These are phyloP conservation scores for Botryotinia globosa DNA, from an alignment of 2,329 filamentous ascomycete genomes.

Conservation along the genomic window DNA sequence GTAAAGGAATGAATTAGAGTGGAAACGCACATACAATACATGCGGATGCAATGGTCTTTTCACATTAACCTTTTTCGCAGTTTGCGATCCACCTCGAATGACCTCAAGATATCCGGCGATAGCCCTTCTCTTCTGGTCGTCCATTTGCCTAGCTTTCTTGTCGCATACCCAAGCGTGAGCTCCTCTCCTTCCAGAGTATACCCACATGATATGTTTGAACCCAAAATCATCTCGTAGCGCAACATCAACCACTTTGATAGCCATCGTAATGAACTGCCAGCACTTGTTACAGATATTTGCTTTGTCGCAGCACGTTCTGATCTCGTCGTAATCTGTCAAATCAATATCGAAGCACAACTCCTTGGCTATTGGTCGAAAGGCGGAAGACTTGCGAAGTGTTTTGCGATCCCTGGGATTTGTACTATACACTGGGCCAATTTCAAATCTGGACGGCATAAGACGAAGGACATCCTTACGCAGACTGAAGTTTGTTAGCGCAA, in stretches of 20 bases:
- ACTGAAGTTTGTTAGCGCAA: slow-evolving; percentile 43
- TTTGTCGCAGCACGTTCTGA: slow-evolving; percentile 90
- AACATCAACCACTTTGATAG: slow-evolving; percentile 86
- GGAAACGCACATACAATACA: slow-evolving; percentile 55
- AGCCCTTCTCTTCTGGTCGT: slow-evolving; percentile 80
- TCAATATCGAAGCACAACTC: slow-evolving; percentile 99
- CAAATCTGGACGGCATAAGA: slow-evolving; percentile 88
- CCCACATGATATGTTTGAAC: slow-evolving; percentile 96
- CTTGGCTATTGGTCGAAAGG: slow-evolving; percentile 85
- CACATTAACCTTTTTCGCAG: slow-evolving; percentile 82
- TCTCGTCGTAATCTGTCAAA: slow-evolving; percentile 97
- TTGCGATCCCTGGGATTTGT: slow-evolving; percentile 94
- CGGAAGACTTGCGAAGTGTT: slow-evolving; percentile 71
- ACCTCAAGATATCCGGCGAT: slow-evolving; percentile 89
- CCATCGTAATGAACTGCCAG: slow-evolving; percentile 98
- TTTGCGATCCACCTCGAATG: slow-evolving; percentile 79
- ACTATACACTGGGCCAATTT: slow-evolving; percentile 96
- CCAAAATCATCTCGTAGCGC: slow-evolving; percentile 92
- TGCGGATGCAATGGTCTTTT: slow-evolving; percentile 88
- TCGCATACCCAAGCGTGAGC: slow-evolving; percentile 99
- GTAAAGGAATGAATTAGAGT: neutral
- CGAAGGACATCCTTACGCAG: slow-evolving; percentile 89
- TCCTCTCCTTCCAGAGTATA: slow-evolving; percentile 94
- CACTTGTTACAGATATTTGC: slow-evolving; percentile 92
- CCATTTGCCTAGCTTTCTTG: slow-evolving; percentile 75